Conservation (phyloP, 179 eudicot genomes). For the Spinacia oleracea region DNA sequence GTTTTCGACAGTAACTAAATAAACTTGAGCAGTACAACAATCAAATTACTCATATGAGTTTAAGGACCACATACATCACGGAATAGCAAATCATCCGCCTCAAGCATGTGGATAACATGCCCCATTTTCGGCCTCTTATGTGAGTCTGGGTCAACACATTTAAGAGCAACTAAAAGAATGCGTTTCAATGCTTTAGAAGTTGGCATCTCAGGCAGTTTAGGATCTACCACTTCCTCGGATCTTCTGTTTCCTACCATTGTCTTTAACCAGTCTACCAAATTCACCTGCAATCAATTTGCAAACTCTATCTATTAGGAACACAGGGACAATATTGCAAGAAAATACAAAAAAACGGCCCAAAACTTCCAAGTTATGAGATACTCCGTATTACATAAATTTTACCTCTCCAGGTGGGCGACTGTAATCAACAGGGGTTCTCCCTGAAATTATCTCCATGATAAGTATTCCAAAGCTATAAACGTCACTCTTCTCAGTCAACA, state of each 20-base stretch:
- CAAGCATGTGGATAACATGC: slow-evolving; percentile 75
- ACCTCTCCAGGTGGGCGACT: slow-evolving; percentile 72
- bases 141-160: slow-evolving; percentile 68
- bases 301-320: background rate
- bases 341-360: background rate
- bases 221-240: slow-evolving; percentile 67
- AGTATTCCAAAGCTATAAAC: slow-evolving; percentile 69
- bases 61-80: slow-evolving; percentile 50
- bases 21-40: slow-evolving; percentile 9
- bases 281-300: slow-evolving; percentile 43
- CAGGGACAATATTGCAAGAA: background rate
- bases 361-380: background rate
- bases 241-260: slow-evolving; percentile 59
- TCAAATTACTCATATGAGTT: slow-evolving; percentile 6
- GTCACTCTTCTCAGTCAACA: slow-evolving; percentile 74
- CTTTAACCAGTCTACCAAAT: slow-evolving; percentile 68
- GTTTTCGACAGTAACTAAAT: background rate
- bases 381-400: background rate
- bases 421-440: slow-evolving; percentile 70
- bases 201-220: slow-evolving; percentile 60
- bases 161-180: slow-evolving; percentile 57
- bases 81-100: slow-evolving; percentile 58
- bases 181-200: slow-evolving; percentile 65
- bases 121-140: slow-evolving; percentile 77
- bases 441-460: slow-evolving; percentile 69